phyloP scores from a whole-genome alignment of 2,329 filamentous ascomycete genomes.

The Laburnicola sp. region DNA sequence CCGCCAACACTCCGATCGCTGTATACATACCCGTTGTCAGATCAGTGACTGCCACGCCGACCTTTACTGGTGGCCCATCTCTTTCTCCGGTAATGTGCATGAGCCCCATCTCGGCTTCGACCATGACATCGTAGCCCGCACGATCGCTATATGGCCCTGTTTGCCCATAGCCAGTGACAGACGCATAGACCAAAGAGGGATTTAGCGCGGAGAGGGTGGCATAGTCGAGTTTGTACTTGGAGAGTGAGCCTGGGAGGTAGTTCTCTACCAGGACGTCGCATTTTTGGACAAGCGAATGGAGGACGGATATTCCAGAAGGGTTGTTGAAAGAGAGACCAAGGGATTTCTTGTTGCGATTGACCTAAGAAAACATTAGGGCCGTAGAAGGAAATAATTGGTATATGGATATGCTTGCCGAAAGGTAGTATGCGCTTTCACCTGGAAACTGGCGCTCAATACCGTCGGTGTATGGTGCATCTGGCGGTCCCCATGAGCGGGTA shows the following conservation, averaged over 20 bases:
- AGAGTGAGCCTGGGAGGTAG: slow-evolving; percentile 83
- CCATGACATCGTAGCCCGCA: slow-evolving; percentile 98
- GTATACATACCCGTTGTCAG: slow-evolving; percentile 93
- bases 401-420: slow-evolving; percentile 62
- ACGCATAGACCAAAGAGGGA: slow-evolving; percentile 85
- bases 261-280: slow-evolving; percentile 96
- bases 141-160: slow-evolving; percentile 84
- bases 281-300: slow-evolving; percentile 79
- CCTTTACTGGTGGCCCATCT: slow-evolving; percentile 90
- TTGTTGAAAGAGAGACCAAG: slow-evolving; percentile 88
- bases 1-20: slow-evolving; percentile 91
- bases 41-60: slow-evolving; percentile 97
- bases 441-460: slow-evolving; percentile 64
- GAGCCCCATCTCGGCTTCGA: slow-evolving; percentile 94
- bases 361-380: slow-evolving; percentile 55
- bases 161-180: slow-evolving; percentile 95
- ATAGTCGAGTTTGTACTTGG: slow-evolving; percentile 90
- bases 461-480: slow-evolving; percentile 76
- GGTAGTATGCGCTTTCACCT: slow-evolving; percentile 94
- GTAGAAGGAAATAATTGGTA: background rate
- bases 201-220: slow-evolving; percentile 77
- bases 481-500: slow-evolving; percentile 93
- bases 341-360: slow-evolving; percentile 97
- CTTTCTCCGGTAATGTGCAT: slow-evolving; percentile 97
- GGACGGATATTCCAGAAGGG: slow-evolving; percentile 75